phyloP scores from a whole-genome alignment of 2,329 filamentous ascomycete genomes.

The Fusarium sacchari region DNA sequence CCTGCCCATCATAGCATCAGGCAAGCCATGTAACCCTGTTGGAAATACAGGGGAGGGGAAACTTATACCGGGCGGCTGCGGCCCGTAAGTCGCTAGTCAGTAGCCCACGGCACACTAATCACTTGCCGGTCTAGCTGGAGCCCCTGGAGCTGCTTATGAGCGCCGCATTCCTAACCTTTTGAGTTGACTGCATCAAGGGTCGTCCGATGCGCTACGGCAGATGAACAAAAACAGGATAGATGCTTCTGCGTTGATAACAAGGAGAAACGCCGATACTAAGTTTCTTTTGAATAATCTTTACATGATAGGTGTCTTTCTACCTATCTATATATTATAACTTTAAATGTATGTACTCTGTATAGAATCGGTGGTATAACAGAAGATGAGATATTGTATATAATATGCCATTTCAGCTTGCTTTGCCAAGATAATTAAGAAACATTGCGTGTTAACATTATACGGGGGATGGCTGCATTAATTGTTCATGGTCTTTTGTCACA shows the following conservation, averaged over 20 bases:
- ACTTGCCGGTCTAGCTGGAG: neutral
- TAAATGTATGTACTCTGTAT: neutral
- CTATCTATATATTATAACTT: neutral
- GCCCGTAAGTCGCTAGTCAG: neutral
- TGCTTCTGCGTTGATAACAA: neutral
- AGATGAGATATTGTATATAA: too few species aligned
- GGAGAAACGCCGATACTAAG: neutral
- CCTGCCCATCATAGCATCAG: neutral
- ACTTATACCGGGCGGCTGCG: neutral
- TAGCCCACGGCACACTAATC: neutral
- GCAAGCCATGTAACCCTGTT: neutral
- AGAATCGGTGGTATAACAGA: neutral
- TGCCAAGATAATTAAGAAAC: neutral
- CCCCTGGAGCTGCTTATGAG: neutral
- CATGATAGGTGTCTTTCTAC: neutral
- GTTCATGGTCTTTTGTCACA: too few species aligned
- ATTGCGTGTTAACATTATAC: rapidly evolving
- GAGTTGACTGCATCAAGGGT: neutral
- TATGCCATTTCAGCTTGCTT: neutral
- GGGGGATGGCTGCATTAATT: neutral
- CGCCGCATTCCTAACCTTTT: neutral
- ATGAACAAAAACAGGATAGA: neutral
- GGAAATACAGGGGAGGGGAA: neutral
- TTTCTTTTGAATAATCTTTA: neutral
- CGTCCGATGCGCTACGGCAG: neutral